A percentile compares a stretch with the other conserved stretches of the same genome.
Evolutionary conservation across 805 yeast species (phyloP).

Genomic region (Nadsonia fulvescens): DNA sequence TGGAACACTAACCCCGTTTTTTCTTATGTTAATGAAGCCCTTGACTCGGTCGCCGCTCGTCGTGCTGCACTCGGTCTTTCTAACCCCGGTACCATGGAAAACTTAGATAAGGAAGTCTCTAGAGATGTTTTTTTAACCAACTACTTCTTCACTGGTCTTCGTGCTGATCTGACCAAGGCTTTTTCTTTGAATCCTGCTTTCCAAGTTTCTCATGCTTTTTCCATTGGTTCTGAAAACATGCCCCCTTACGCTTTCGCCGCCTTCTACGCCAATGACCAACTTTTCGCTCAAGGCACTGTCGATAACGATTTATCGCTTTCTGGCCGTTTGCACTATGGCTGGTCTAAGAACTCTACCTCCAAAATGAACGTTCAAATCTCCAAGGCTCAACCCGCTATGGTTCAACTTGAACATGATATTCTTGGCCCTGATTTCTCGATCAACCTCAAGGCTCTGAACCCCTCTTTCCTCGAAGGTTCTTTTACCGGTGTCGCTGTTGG

Average conservation of each 20-base stretch:
- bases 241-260: constrained; percentile 89
- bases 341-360: constrained; percentile 63
- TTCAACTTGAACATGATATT: constrained; percentile 90
- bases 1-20: constrained; percentile 77
- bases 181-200: constrained; percentile 83
- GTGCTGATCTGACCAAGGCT: constrained; percentile 90
- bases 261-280: constrained; percentile 68
- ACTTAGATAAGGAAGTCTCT: constrained; percentile 80
- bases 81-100: constrained; percentile 92
- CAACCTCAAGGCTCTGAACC: constrained; percentile 83
- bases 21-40: constrained; percentile 60
- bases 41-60: constrained; percentile 53
- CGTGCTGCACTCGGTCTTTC: constrained; percentile 64
- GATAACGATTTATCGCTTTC: constrained; percentile 73
- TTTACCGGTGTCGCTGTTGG: constrained; percentile 88
- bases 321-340: constrained; percentile 82
- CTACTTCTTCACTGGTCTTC: constrained; percentile 82
- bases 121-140: constrained; percentile 84
- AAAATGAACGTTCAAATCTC: constrained; percentile 81
- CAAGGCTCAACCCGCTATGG: constrained; percentile 78
- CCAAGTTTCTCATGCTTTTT: constrained; percentile 89
- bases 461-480: constrained; percentile 53
- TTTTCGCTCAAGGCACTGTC: constrained; percentile 78
- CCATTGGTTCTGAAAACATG: constrained; percentile 67
- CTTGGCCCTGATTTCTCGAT: constrained; percentile 77